Conservation (phyloP, 441 rosid genomes). For the Populus trichocarpa region DNA sequence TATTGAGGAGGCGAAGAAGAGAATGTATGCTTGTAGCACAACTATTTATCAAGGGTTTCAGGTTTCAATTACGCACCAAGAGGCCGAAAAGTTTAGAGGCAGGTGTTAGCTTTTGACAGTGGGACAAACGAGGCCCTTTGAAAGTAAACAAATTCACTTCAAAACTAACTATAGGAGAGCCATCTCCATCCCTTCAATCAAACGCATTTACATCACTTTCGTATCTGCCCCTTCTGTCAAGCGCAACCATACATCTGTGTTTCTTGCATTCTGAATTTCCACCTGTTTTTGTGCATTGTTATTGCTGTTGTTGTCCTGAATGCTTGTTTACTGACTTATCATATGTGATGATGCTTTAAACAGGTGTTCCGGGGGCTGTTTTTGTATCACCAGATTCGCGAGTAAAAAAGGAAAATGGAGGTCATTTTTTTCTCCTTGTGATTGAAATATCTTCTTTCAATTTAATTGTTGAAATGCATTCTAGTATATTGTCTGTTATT, state of each 20-base stretch:
- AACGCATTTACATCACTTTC: no score
- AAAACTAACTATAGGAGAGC: no score
- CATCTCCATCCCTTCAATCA: no score
- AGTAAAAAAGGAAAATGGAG: conserved; percentile 84
- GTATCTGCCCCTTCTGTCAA: not conserved
- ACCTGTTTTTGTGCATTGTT: not conserved
- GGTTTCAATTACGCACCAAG: conserved; percentile 80
- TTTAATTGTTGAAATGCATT: not conserved
- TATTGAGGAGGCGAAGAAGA: conserved; percentile 75
- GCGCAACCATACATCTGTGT: not conserved
- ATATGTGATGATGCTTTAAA: not conserved
- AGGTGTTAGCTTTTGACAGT: not conserved
- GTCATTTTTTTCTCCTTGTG: conserved; percentile 31
- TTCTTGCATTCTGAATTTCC: not conserved
- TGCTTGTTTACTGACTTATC: conserved; percentile 14
- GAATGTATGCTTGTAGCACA: conserved; percentile 92
- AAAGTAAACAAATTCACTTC: no score
- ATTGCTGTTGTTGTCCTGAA: not conserved
- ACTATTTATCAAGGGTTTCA: conserved; percentile 92
- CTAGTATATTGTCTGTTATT: not conserved
- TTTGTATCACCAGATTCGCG: conserved; percentile 91
- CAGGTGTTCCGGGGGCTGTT: conserved; percentile 80
- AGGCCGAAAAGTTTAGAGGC: conserved; percentile 75
- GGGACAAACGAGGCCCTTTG: no score
- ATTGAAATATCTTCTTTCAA: not conserved